A percentile compares a stretch with the other conserved stretches of the same genome.
These are phyloP conservation scores for Coniferiporia weirii DNA, from an alignment of 1,284 basidiomycete species.

Conservation along the genomic window DNA sequence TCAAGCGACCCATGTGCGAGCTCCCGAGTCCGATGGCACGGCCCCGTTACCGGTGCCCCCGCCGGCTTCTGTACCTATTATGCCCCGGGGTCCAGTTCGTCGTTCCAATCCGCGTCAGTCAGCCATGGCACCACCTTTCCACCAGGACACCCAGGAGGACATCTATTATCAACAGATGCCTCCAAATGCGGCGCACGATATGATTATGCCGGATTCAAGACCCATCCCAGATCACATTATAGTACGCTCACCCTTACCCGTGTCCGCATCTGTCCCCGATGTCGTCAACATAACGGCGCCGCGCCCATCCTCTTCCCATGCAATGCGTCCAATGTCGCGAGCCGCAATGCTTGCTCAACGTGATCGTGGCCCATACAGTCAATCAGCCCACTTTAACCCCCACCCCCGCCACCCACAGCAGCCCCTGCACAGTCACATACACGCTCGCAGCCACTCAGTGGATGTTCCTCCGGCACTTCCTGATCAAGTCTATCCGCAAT, in stretches of 20 bases:
- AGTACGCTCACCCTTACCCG: constrained; percentile 14
- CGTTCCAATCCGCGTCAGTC: not conserved
- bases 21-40: not conserved
- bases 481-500: not conserved
- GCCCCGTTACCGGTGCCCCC: constrained; percentile 7
- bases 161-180: no score
- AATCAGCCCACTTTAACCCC: not conserved
- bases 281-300: not conserved
- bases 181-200: not conserved
- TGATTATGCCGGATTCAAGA: not conserved
- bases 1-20: not conserved
- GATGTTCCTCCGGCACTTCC: constrained; percentile 11
- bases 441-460: not conserved
- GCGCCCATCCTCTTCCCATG: not conserved
- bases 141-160: not conserved
- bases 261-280: not conserved
- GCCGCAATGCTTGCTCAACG: not conserved
- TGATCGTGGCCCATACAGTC: not conserved
- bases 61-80: constrained; percentile 5
- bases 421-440: not conserved
- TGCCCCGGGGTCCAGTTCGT: not conserved
- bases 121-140: not conserved
- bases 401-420: not conserved
- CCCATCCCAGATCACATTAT: constrained; percentile 16
- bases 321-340: not conserved